A percentile compares a stretch with the other conserved stretches of the same genome.
Evolutionary conservation across 1,284 basidiomycete species (phyloP).

Genomic region (Tylopilus sp.): DNA sequence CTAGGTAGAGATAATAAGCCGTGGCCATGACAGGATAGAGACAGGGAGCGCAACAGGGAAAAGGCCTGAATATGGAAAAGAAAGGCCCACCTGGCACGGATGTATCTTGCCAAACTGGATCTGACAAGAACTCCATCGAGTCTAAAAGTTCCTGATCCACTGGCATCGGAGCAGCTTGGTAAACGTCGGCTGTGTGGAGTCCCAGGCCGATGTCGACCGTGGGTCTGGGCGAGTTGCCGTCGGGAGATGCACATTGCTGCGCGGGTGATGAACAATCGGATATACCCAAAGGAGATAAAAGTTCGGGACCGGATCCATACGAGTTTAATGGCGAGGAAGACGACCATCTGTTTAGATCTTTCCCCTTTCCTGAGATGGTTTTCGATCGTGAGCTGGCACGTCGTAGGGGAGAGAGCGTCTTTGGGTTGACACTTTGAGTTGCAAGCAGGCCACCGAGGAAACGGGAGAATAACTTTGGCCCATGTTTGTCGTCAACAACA

Average conservation of each 20-base stretch:
- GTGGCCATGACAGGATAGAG: neutral
- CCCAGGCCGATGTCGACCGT: conserved; percentile 7
- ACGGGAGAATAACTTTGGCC: conserved; percentile 68
- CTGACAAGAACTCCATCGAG: conserved; percentile 54
- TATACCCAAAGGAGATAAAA: conserved; percentile 16
- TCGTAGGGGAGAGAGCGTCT: conserved; percentile 30
- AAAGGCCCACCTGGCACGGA: conserved; percentile 45
- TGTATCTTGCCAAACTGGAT: conserved; percentile 52
- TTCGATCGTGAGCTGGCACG: conserved; percentile 17
- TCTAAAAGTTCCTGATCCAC: conserved; percentile 59
- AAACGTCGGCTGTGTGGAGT: conserved; percentile 44
- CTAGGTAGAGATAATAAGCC: conserved; percentile 15
- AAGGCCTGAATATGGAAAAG: no score
- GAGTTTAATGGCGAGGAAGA: conserved; percentile 14
- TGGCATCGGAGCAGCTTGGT: conserved; percentile 43
- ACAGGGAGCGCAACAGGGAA: neutral
- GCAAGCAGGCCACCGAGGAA: conserved; percentile 70
- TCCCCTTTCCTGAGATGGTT: conserved; percentile 9
- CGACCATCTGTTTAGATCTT: conserved; percentile 3
- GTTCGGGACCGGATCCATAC: conserved; percentile 1
- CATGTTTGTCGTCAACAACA: conserved; percentile 70
- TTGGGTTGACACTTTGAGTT: conserved; percentile 47
- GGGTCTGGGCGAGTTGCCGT: conserved; percentile 5
- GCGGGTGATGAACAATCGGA: conserved; percentile 19
- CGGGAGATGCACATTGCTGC: conserved; percentile 10